A percentile compares a stretch with the other conserved stretches of the same genome.
phyloP scores from a whole-genome alignment of 2,329 filamentous ascomycete genomes.

The Arthrobotrys entomopaga region DNA sequence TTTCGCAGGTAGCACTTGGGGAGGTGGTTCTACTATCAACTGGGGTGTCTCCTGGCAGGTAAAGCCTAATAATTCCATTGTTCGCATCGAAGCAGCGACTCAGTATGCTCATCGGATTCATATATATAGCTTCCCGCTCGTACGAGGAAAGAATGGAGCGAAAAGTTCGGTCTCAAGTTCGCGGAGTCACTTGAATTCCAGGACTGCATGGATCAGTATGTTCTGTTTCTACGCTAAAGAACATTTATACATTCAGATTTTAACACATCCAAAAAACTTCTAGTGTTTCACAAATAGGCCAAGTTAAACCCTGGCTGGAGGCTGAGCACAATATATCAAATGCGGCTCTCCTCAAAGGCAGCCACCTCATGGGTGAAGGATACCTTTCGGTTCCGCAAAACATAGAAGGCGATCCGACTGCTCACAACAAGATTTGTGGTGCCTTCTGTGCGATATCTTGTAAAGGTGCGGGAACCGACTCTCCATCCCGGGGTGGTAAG shows the following conservation, averaged over 20 bases:
- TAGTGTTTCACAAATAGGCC: conserved; percentile 40
- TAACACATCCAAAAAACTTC: background rate
- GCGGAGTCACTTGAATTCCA: conserved; percentile 81
- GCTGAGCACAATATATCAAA: conserved; percentile 39
- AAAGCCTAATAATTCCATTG: conserved; percentile 5
- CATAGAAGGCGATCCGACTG: conserved; percentile 38
- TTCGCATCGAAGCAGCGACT: background rate
- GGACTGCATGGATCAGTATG: conserved; percentile 72
- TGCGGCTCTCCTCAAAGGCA: conserved; percentile 24
- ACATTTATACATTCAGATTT: background rate
- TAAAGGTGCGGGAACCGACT: conserved; percentile 33
- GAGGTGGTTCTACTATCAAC: conserved; percentile 87
- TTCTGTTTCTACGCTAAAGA: background rate
- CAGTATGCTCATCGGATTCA: background rate
- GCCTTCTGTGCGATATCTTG: conserved; percentile 70
- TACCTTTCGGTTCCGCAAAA: conserved; percentile 40
- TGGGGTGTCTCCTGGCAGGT: conserved; percentile 74
- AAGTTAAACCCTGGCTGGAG: conserved; percentile 35
- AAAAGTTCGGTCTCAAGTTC: conserved; percentile 72
- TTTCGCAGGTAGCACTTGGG: conserved; percentile 78
- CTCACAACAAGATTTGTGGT: conserved; percentile 50
- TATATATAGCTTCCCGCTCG: conserved; percentile 38
- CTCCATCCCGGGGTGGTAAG: conserved; percentile 71
- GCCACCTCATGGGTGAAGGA: conserved; percentile 42
- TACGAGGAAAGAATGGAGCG: conserved; percentile 75